These are phyloP conservation scores for Talaromyces albobiverticillius DNA, from an alignment of 2,329 filamentous ascomycete species.

Conservation along the genomic window DNA sequence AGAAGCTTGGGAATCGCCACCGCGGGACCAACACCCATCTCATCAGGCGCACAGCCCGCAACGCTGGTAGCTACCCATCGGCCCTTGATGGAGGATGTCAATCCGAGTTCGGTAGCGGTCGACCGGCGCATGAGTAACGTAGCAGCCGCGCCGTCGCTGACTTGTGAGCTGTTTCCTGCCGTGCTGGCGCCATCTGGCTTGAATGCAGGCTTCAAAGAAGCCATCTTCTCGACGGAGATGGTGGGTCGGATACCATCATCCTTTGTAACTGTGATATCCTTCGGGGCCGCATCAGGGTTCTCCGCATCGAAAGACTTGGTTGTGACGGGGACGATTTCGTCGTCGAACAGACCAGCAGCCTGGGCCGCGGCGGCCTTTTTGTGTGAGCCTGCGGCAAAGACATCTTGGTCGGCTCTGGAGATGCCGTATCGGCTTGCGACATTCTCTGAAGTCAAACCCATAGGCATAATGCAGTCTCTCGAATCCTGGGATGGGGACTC, in stretches of 20 bases:
- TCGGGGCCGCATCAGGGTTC: conserved; percentile 54
- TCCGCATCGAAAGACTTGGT: conserved; percentile 66
- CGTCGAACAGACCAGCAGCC: conserved; percentile 65
- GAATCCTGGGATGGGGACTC: conserved; percentile 66
- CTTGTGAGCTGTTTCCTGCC: conserved; percentile 81
- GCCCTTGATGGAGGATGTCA: conserved; percentile 68
- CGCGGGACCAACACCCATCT: conserved; percentile 91
- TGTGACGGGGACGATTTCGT: conserved; percentile 75
- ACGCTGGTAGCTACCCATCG: conserved; percentile 77
- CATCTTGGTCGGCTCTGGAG: conserved; percentile 73
- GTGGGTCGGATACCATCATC: conserved; percentile 80
- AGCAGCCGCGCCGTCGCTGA: conserved; percentile 84
- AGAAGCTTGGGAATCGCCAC: conserved; percentile 81
- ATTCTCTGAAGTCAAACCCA: conserved; percentile 89
- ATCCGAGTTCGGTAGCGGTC: conserved; percentile 70
- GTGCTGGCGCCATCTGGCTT: conserved; percentile 71
- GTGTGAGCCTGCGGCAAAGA: conserved; percentile 74
- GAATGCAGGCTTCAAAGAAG: conserved; percentile 83
- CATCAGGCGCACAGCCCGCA: conserved; percentile 77
- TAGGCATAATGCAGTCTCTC: conserved; percentile 86
- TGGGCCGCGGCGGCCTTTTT: conserved; percentile 69
- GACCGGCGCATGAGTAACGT: conserved; percentile 80
- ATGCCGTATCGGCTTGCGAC: conserved; percentile 76
- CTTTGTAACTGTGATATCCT: conserved; percentile 65
- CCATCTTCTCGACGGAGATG: conserved; percentile 67